These are phyloP conservation scores for Gossypium rotundifolium DNA, from an alignment of 345 rosid genomes.

Conservation along the genomic window DNA sequence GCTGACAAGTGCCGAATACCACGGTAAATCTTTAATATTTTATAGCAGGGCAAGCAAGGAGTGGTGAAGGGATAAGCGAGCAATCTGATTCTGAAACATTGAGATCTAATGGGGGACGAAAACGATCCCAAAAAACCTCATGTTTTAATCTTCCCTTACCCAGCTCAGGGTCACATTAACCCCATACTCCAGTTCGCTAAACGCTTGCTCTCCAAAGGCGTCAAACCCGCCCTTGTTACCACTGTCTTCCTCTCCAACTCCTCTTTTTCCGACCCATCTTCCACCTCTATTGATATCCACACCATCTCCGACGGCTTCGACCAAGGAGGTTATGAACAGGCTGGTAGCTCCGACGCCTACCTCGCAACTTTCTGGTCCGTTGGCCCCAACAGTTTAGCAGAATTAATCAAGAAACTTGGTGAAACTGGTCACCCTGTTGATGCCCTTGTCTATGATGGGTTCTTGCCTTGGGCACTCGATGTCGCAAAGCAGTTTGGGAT, in stretches of 20 bases:
- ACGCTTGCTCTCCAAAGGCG: constrained; percentile 12
- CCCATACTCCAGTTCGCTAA: constrained; percentile 31
- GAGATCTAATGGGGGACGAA: neutral
- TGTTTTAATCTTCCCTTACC: constrained; percentile 20
- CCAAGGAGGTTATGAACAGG: neutral
- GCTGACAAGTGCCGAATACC: no score
- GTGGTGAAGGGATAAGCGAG: no score
- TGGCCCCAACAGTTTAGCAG: constrained; percentile 14
- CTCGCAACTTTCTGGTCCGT: constrained; percentile 1
- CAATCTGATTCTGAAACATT: neutral
- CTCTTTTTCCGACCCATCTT: constrained; percentile 1
- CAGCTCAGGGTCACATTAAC: constrained; percentile 34
- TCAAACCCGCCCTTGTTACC: constrained; percentile 21
- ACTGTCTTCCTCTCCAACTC: constrained; percentile 20
- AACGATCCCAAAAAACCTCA: constrained; percentile 10
- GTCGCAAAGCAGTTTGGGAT: constrained; percentile 27
- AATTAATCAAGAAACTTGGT: constrained; percentile 10
- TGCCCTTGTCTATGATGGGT: constrained; percentile 21
- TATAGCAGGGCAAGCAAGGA: neutral
- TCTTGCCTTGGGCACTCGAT: constrained; percentile 30
- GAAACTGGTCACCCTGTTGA: constrained; percentile 12
- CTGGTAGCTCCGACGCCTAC: constrained; percentile 1
- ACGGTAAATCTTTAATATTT: no score
- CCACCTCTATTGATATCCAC: constrained; percentile 3
- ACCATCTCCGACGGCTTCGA: constrained; percentile 31